Evolutionary conservation across 371 early-diverging fungal genomes (phyloP).

Genomic region (Saksenaea vasiformis): DNA sequence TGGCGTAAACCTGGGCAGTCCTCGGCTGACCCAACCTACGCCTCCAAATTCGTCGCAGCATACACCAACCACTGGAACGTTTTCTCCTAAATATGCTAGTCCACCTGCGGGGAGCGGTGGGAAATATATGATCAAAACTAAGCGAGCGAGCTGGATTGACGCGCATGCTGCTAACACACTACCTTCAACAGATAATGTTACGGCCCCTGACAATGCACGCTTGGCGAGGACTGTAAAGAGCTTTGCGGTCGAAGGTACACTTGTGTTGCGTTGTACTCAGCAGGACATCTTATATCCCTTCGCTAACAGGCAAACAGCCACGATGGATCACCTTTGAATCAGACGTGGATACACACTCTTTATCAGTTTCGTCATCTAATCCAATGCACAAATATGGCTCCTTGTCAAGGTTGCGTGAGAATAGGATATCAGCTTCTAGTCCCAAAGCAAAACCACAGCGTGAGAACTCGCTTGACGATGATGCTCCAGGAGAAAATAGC

Average conservation of each 20-base stretch:
- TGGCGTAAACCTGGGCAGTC: neutral
- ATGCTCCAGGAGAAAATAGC: neutral
- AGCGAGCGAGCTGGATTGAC: constrained; percentile 46
- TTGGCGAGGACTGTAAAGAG: neutral
- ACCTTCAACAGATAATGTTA: constrained; percentile 20
- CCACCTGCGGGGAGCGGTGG: constrained; percentile 43
- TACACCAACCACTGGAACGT: neutral
- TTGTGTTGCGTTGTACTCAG: neutral
- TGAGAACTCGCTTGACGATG: neutral
- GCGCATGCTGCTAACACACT: constrained; percentile 25
- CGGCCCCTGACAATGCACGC: neutral
- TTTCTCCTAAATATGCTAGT: constrained; percentile 32
- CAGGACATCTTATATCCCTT: neutral
- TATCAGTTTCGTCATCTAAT: neutral
- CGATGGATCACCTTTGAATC: neutral
- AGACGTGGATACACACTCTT: neutral
- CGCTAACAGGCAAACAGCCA: neutral
- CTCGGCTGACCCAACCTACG: neutral
- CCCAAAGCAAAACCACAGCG: neutral
- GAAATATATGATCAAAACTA: constrained; percentile 38
- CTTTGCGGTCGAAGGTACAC: neutral
- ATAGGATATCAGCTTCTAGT: constrained; percentile 9
- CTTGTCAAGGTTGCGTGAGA: constrained; percentile 29
- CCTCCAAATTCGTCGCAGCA: constrained; percentile 8
- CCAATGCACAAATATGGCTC: constrained; percentile 32